Evolutionary conservation across 208 protist genomes (phyloP).

Genomic region (Leishmania major): DNA sequence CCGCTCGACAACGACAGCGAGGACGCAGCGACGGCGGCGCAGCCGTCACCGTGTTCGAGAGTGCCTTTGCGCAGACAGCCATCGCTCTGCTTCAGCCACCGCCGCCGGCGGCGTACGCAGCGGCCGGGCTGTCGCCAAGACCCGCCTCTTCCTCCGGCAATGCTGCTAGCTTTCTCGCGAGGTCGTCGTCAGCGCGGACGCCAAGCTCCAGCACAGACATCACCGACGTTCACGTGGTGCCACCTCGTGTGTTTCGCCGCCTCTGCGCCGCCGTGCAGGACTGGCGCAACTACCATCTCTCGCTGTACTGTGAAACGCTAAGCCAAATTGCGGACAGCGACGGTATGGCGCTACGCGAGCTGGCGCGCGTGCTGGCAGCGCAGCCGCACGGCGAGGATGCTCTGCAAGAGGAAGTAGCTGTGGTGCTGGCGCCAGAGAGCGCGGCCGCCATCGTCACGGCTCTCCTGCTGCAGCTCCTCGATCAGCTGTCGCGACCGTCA

Average conservation of each 20-base stretch:
- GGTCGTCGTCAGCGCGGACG: neutral
- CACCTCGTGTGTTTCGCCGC: neutral
- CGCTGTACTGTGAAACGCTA: conserved; percentile 60
- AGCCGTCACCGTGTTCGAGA: neutral
- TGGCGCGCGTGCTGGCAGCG: conserved; percentile 2
- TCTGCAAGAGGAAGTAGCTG: conserved; percentile 5
- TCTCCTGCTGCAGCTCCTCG: conserved; percentile 37
- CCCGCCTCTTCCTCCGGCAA: neutral
- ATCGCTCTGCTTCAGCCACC: conserved; percentile 18
- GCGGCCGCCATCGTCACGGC: conserved; percentile 52
- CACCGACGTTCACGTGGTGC: neutral
- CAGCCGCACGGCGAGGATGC: conserved; percentile 3
- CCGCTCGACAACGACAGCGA: conserved; percentile 3
- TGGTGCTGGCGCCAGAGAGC: conserved; percentile 58
- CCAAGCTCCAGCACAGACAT: conserved; percentile 2
- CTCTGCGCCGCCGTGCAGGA: conserved; percentile 19
- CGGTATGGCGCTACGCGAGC: conserved; percentile 34
- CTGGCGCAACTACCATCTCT: conserved; percentile 68
- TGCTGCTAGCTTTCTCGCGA: neutral
- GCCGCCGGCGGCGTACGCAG: neutral
- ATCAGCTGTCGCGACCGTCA: neutral
- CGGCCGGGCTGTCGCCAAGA: conserved; percentile 1
- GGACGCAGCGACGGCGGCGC: neutral
- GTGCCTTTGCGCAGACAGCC: conserved; percentile 11
- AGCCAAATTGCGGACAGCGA: conserved; percentile 20